Base-by-base conservation (phyloP, 139 green algal species). In the Limnomonas spitsbergensis region DNA sequence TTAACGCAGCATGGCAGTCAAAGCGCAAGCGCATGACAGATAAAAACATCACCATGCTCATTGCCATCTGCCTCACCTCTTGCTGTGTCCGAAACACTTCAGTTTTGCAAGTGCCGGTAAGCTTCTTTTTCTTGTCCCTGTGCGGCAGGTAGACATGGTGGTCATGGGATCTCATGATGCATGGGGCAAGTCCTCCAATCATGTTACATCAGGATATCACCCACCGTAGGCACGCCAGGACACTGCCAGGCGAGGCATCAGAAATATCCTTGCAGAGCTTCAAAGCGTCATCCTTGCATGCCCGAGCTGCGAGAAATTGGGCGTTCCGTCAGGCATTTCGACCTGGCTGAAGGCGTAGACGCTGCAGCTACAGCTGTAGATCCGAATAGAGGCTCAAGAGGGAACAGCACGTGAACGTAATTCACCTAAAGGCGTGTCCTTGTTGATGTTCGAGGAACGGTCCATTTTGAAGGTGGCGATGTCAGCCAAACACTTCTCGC, bases 381-480 rank as follows among this genome's bases (percentile, higher is more conserved):
- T n/a, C n/a, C n/a, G n/a, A n/a, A n/a, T n/a, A n/a, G n/a, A n/a
- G n/a, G n/a, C n/a, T n/a, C n/a, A n/a, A n/a, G n/a, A n/a, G n/a
- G n/a, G n/a, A n/a, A n/a, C n/a, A n/a, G n/a, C n/a, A n/a, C n/a
- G n/a, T n/a, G n/a, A 70, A 37, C 29, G 20, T 32, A 32, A 72
- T 82, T 24, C 29, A 91, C 86, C 89, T 6, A 97, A 82, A 0
- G 87, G 76, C 35, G 94, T 66, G 52, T 97, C 89, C 68, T 89
- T 90, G 84, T 94, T 94, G 75, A 97, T 92, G 78, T 92, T 94
- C 29, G 78, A 82, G 24, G 73, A 79, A 27, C 82, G 66, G 66
- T 86, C 83, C 34, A 88, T 81, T 67, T 88, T 91, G 82, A 84
- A 91, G 31, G 67, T 66, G 27, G 66, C 27, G 2, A 91, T 53